Evolutionary conservation across 1,284 basidiomycete species (phyloP), one percentile per base, ranked within the genome.

Genomic region (Sanghuangporus weigelae): DNA sequence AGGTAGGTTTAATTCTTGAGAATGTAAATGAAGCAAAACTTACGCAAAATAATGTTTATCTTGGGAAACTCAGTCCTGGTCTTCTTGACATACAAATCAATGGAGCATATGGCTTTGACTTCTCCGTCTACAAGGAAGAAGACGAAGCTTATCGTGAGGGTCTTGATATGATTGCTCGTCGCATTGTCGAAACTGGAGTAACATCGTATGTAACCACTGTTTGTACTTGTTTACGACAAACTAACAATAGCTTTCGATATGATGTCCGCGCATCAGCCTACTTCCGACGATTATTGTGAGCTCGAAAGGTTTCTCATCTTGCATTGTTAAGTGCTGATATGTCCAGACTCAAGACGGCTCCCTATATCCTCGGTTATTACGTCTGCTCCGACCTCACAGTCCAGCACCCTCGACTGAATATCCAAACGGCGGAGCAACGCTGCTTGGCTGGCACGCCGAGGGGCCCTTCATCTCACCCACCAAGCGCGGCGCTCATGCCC

Each of bases 71-170:
- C 67, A 90, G 89, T 69, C 90, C 92, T 3, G 91, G 90, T 0
- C 83, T 88, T 68, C 80, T 93, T 60, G 90, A 93, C 72, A 84
- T 89, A 35, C 92, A 93, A 70, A 86, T 93, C 67, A 93, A 96
- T 69, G 94, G 94, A 56, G 94, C 87, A 7, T 96, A 93, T 73
- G 89, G 90, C 16, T 89, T 95, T 69, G 94, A 96, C 74, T 96
- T 96, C 70, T 93, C 90, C 19, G 84, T 93, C 14, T 88, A 85
- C 68, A 84, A 90, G 21, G 84, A 80, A 11, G 83, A 89, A 67
- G 89, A 92, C 63, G 80, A 82, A 51, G 77, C 75, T 0, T 95
- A 94, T 74, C 76, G 79, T 50, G 69, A 82, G n/a, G 89, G 90
- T 2, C 77, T 96, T 71, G 83, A 85, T 70, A 77, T 78, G 65